phyloP scores from a whole-genome alignment of 371 early-diverging fungal genomes.

The Lichtheimia ornata region DNA sequence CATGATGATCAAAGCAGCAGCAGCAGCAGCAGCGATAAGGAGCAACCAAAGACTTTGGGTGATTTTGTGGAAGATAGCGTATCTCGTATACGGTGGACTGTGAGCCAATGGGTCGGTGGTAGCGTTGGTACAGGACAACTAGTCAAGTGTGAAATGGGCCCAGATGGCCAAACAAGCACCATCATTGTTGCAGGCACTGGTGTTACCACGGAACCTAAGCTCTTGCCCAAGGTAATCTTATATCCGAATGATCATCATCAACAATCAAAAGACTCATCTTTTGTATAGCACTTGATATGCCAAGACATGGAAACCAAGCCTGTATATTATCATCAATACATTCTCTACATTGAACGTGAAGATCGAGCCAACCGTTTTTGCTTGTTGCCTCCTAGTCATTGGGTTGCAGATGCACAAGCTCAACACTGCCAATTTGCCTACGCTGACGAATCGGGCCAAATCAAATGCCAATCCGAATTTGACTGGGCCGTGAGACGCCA shows the following conservation, averaged over 20 bases:
- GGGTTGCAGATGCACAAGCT: constrained; percentile 18
- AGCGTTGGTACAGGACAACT: constrained; percentile 21
- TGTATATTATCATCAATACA: constrained; percentile 23
- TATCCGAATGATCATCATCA: no score
- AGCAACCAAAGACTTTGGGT: not conserved
- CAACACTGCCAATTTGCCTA: constrained; percentile 16
- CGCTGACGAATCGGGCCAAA: constrained; percentile 4
- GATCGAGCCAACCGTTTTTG: constrained; percentile 12
- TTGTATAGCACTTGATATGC: not conserved
- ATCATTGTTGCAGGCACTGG: constrained; percentile 18
- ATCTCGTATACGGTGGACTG: constrained; percentile 16
- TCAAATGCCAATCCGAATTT: constrained; percentile 17
- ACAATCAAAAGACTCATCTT: no score
- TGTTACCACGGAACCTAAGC: constrained; percentile 14
- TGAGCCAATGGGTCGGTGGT: constrained; percentile 24
- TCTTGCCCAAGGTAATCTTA: constrained; percentile 19
- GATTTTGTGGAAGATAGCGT: constrained; percentile 14
- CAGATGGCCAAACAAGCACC: constrained; percentile 18
- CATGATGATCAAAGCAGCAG: not conserved
- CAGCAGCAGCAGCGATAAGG: not conserved
- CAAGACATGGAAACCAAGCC: not conserved
- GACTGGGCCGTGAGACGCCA: constrained; percentile 21
- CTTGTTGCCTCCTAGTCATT: not conserved
- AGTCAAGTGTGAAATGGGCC: constrained; percentile 15
- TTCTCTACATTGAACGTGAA: constrained; percentile 16